Evolutionary conservation across 208 protist genomes (phyloP).

Genomic region (Acanthamoeba healyi): DNA sequence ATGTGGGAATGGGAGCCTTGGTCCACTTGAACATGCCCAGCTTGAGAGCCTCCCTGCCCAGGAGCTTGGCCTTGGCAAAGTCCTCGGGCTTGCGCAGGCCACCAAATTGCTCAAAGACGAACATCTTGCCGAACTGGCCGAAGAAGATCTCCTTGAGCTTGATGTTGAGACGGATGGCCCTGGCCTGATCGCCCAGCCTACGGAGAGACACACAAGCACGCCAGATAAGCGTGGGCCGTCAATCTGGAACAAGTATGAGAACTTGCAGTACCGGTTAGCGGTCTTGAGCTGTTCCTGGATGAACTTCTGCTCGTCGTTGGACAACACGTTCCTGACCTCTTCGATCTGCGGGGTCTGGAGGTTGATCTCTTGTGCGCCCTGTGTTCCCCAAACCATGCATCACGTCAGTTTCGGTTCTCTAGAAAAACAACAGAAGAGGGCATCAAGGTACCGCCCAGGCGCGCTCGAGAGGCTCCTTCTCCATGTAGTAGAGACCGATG

Average conservation of each 20-base stretch:
- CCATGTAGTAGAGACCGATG: slow-evolving; percentile 68
- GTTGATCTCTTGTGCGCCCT: slow-evolving; percentile 49
- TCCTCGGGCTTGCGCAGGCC: slow-evolving; percentile 50
- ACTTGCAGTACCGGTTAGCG: background rate
- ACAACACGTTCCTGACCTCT: background rate
- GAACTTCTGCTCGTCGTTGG: slow-evolving; percentile 57
- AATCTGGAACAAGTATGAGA: no score
- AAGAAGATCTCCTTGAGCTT: slow-evolving; percentile 76
- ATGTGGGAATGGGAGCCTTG: slow-evolving; percentile 64
- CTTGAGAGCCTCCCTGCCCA: slow-evolving; percentile 43
- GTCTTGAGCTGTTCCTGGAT: slow-evolving; percentile 70
- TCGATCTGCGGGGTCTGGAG: slow-evolving; percentile 30
- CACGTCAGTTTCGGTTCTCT: background rate
- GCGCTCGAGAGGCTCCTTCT: slow-evolving; percentile 39
- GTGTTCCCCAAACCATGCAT: background rate
- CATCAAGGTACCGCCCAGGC: background rate
- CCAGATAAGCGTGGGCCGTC: no score
- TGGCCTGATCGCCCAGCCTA: slow-evolving; percentile 53
- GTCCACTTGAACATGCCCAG: slow-evolving; percentile 63
- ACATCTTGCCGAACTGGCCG: slow-evolving; percentile 67
- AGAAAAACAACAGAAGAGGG: background rate
- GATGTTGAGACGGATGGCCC: slow-evolving; percentile 57
- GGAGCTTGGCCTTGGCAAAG: slow-evolving; percentile 76
- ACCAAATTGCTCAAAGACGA: slow-evolving; percentile 61
- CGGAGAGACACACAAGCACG: background rate